Base-by-base conservation (phyloP, 208 protist genomes). In the Leishmania amazonensis region DNA sequence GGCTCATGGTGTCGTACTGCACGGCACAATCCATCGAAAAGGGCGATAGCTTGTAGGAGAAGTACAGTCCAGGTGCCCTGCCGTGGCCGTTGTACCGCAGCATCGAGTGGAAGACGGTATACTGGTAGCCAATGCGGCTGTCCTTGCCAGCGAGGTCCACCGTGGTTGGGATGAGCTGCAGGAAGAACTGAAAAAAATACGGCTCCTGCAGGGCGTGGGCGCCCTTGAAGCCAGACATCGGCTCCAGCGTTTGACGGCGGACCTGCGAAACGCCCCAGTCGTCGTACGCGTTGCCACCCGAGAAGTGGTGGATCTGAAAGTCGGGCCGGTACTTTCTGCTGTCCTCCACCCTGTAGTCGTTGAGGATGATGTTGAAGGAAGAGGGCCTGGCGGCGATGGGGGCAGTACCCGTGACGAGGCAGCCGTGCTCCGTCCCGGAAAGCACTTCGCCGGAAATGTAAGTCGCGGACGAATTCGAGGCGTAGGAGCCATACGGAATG, bases 141-240 rank as follows among this genome's bases (percentile, higher is more conserved):
- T 81, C 77, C 51, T 71, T 73, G 49, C 70, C 75, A 3, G 80
- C 57, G 7, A 79, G 62, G 40, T 84, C 72, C 31, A 89, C 79
- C 42, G 83, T 83, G 8, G 86, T 87, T 19, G 81, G 80, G 53
- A 90, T 80, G 54, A 85, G 70, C 64, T 87, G 80, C 3, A 87
- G 67, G 60, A 83, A 90, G 54, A 86, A 87, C 57, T 87, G 80
- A 40, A 67, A 81, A 58, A 88, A 81, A 70, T 87, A 81, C 9
- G 76, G 77, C 0, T 42, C 2, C 5, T 9, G 24, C 58, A 78
- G 9, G 9, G 28, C 21, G 68, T 49, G 57, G 24, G 58, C 24
- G 11, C 21, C 28, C 19, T 47, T 38, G 54, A 84, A 71, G 38
- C 58, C 70, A 1, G 81, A 68, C 64, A 84, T 57, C 6, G 81